These are phyloP conservation scores for Raphanus raphanistrum DNA, from an alignment of 345 rosid species.

Conservation along the genomic window DNA sequence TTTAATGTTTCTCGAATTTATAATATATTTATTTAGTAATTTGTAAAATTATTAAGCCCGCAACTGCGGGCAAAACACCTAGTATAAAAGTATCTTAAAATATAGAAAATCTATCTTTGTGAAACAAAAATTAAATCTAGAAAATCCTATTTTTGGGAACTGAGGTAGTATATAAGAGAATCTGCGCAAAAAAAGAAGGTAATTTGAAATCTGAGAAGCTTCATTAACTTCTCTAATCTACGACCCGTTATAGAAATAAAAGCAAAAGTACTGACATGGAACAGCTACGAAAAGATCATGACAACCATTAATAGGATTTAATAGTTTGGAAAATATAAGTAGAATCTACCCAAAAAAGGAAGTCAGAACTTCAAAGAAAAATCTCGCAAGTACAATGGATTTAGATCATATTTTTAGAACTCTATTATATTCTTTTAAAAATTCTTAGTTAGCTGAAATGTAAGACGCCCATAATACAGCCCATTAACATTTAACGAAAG, in stretches of 20 bases:
- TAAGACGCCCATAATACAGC: not conserved
- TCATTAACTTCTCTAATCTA: slow-evolving; percentile 28
- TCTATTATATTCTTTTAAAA: not conserved
- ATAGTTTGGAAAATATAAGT: not conserved
- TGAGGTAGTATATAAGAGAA: not conserved
- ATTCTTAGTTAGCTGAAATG: not conserved
- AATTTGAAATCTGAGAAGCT: slow-evolving; percentile 10
- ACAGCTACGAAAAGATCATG: slow-evolving; percentile 26
- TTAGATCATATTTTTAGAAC: not conserved
- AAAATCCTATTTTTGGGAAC: too few relatives aligned
- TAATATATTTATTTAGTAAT: too few relatives aligned
- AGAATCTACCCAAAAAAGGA: not conserved
- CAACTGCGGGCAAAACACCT: too few relatives aligned
- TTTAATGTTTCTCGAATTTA: too few relatives aligned
- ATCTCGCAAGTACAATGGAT: slow-evolving; percentile 2
- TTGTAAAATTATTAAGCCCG: too few relatives aligned
- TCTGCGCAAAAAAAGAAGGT: not conserved
- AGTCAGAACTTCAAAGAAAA: not conserved
- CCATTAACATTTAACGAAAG: not conserved
- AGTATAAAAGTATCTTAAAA: too few relatives aligned
- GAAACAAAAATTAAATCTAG: too few relatives aligned
- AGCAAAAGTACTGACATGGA: slow-evolving; percentile 26
- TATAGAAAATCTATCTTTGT: too few relatives aligned
- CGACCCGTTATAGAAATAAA: slow-evolving; percentile 1
- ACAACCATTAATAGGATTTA: slow-evolving; percentile 13